These are phyloP conservation scores for Xylaria sp. DNA, from an alignment of 2,329 filamentous ascomycete species.

Conservation along the genomic window DNA sequence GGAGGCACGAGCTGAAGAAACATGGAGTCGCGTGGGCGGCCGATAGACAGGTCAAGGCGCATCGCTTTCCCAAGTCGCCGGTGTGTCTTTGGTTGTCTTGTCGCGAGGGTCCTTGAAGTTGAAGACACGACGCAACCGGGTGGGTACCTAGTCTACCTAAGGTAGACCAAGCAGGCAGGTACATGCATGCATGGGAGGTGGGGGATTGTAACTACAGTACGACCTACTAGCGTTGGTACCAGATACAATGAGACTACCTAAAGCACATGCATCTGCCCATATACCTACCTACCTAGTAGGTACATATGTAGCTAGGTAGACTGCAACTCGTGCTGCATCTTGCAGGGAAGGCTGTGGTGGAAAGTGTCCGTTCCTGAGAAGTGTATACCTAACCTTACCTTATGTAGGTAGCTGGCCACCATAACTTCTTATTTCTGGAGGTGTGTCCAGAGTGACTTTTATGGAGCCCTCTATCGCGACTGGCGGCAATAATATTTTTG, in stretches of 20 bases:
- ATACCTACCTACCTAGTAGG: not conserved
- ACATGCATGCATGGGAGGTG: not conserved
- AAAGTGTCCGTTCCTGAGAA: too few relatives aligned
- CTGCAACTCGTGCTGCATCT: too few relatives aligned
- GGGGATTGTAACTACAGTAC: not conserved
- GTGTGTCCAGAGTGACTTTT: too few relatives aligned
- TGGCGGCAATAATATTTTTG: too few relatives aligned
- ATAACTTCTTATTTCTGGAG: too few relatives aligned
- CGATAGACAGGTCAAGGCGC: constrained; percentile 38
- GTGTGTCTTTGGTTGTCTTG: constrained; percentile 28
- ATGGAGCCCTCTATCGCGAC: too few relatives aligned
- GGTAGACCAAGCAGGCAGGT: not conserved
- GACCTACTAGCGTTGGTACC: not conserved
- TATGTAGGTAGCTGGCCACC: too few relatives aligned
- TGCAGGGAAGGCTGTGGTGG: too few relatives aligned
- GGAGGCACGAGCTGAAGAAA: constrained; percentile 42
- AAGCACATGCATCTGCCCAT: not conserved
- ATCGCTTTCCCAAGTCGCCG: constrained; percentile 45
- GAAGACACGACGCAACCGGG: constrained; percentile 39
- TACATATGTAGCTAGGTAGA: not conserved
- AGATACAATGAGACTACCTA: not conserved
- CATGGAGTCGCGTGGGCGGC: constrained; percentile 41
- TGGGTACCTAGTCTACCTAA: too few relatives aligned
- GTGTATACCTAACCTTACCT: too few relatives aligned
- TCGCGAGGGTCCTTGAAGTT: constrained; percentile 16